phyloP scores from a whole-genome alignment of 2,329 filamentous ascomycete species.

The Paraphaeosphaeria minitans region DNA sequence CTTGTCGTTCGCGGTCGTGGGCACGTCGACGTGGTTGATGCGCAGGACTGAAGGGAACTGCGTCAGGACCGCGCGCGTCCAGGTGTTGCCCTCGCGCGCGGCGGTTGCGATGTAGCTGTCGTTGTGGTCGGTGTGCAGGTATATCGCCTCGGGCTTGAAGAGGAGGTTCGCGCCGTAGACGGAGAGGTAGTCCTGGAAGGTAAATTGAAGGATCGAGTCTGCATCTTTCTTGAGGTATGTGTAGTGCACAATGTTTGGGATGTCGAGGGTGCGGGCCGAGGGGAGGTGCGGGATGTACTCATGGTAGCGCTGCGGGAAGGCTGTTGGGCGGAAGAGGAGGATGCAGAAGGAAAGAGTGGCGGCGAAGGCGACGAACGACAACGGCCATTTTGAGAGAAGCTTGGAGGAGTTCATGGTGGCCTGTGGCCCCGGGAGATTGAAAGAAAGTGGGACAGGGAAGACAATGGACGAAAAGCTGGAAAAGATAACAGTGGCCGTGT shows the following conservation, averaged over 20 bases:
- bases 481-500: too few relatives aligned
- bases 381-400: too few relatives aligned
- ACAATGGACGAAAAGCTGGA: not conserved
- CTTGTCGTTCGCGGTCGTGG: constrained; percentile 17
- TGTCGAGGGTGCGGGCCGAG: not conserved
- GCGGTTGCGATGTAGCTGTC: constrained; percentile 19
- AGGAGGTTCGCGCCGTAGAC: constrained; percentile 22
- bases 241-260: constrained; percentile 29
- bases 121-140: constrained; percentile 31
- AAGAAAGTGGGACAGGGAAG: not conserved
- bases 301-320: not conserved
- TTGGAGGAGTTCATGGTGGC: too few relatives aligned
- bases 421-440: too few relatives aligned
- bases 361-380: too few relatives aligned
- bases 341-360: not conserved
- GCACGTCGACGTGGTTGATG: constrained; percentile 17
- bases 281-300: not conserved
- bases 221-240: constrained; percentile 21
- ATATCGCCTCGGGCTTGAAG: constrained; percentile 22
- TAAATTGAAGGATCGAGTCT: constrained; percentile 17
- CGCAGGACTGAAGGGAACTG: constrained; percentile 19
- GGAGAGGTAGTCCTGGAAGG: constrained; percentile 20
- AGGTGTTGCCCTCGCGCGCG: constrained; percentile 14
- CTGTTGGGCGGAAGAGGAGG: not conserved
- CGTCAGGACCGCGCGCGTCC: constrained; percentile 26